Percentiles rank a stretch among this genome's conserved stretches.
phyloP scores from a whole-genome alignment of 805 yeast genomes.

The Maudiozyma turicensis region DNA sequence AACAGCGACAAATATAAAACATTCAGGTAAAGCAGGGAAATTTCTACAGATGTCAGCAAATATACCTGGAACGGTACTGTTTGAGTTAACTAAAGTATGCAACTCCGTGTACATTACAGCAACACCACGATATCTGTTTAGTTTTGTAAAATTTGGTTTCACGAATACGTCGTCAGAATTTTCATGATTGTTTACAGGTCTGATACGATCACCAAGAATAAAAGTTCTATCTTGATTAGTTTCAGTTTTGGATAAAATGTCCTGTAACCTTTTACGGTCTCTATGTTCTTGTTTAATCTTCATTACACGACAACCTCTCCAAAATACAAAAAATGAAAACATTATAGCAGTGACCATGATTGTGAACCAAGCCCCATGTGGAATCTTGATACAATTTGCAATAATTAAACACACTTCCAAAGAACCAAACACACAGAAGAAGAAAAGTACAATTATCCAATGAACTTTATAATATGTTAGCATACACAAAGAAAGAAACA shows the following conservation, averaged over 20 bases:
- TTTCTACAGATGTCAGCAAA: background rate
- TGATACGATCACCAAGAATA: background rate
- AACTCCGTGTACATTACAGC: background rate
- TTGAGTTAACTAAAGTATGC: background rate
- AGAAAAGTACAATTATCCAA: background rate
- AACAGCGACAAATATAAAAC: background rate
- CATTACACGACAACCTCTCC: background rate
- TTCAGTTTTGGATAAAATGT: background rate
- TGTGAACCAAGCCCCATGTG: conserved; percentile 1
- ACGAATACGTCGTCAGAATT: background rate
- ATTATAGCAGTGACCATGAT: background rate
- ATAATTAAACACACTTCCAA: background rate
- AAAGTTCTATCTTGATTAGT: background rate
- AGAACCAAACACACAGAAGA: background rate
- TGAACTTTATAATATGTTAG: background rate
- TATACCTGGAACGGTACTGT: background rate
- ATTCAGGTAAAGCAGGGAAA: background rate
- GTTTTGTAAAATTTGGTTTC: background rate
- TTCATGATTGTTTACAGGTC: background rate
- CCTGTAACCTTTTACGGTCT: background rate
- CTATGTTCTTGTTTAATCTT: background rate
- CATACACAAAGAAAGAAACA: background rate
- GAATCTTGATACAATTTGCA: background rate
- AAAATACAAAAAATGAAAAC: background rate
- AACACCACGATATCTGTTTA: background rate